Percentiles rank a stretch among this genome's conserved stretches.
Evolutionary conservation across 345 rosid genomes (phyloP).

Genomic region (Excoecaria cochinchinensis): DNA sequence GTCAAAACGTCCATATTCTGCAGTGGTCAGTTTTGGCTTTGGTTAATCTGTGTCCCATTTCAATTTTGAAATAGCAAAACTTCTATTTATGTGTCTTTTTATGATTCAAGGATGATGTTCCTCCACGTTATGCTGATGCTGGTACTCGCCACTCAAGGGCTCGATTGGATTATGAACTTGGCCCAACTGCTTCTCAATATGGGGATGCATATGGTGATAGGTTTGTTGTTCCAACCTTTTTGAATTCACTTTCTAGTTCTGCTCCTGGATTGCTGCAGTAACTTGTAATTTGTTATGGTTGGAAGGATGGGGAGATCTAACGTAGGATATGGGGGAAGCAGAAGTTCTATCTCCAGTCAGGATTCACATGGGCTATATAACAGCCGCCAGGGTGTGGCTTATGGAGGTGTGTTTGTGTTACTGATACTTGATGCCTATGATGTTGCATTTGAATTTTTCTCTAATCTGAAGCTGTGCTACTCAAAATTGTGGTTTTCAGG

Average conservation of each 20-base stretch:
- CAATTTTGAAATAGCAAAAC: neutral
- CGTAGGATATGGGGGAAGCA: slow-evolving; percentile 76
- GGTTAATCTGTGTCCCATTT: neutral
- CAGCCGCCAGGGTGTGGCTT: slow-evolving; percentile 76
- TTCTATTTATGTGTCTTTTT: neutral
- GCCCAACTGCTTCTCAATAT: slow-evolving; percentile 62
- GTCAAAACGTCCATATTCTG: slow-evolving; percentile 83
- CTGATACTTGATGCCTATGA: slow-evolving; percentile 16
- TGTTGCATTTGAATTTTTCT: neutral
- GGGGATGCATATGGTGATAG: slow-evolving; percentile 81
- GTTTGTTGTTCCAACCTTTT: slow-evolving; percentile 35
- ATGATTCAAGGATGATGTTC: slow-evolving; percentile 66
- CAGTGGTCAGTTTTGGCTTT: slow-evolving; percentile 55
- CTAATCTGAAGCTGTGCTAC: neutral
- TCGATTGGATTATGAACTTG: slow-evolving; percentile 79
- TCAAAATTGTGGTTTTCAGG: slow-evolving; percentile 47
- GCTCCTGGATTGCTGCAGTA: neutral
- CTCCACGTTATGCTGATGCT: slow-evolving; percentile 76
- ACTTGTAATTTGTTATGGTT: slow-evolving; percentile 27
- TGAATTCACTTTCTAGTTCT: neutral
- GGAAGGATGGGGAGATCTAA: slow-evolving; percentile 74
- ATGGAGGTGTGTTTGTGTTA: slow-evolving; percentile 54
- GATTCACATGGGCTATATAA: slow-evolving; percentile 78
- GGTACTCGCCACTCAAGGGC: slow-evolving; percentile 78
- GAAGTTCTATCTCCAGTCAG: slow-evolving; percentile 70